Percentiles rank a stretch among this genome's conserved stretches.
These are phyloP conservation scores for Erysimum cheiri DNA, from an alignment of 441 rosid genomes.

Conservation along the genomic window DNA sequence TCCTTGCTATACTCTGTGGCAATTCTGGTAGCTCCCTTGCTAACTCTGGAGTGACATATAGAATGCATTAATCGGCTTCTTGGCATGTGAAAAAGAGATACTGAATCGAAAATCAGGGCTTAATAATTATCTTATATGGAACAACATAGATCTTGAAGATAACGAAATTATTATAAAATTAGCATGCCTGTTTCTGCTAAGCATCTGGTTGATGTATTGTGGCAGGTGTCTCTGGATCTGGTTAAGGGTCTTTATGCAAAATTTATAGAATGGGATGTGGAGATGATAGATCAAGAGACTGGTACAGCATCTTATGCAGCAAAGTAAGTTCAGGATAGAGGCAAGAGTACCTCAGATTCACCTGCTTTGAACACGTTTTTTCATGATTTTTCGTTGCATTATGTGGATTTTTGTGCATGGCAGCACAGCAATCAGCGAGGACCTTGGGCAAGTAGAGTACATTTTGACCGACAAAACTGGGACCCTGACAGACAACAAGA, in stretches of 20 bases:
- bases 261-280: conserved; percentile 96
- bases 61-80: neutral
- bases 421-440: conserved; percentile 99
- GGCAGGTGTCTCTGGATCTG: conserved; percentile 96
- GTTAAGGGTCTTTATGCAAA: conserved; percentile 98
- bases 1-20: conserved; percentile 6
- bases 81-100: conserved; percentile 23
- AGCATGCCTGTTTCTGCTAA: conserved; percentile 25
- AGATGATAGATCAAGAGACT: conserved; percentile 93
- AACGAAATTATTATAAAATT: neutral
- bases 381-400: conserved; percentile 35
- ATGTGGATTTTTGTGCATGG: conserved; percentile 56
- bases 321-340: conserved; percentile 68
- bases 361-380: conserved; percentile 8
- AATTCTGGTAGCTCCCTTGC: conserved; percentile 9
- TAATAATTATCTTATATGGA: conserved; percentile 1
- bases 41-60: conserved; percentile 6
- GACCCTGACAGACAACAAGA: conserved; percentile 94
- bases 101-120: neutral
- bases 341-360: conserved; percentile 28
- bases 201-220: conserved; percentile 27
- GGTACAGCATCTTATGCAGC: conserved; percentile 84
- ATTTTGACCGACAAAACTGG: conserved; percentile 99
- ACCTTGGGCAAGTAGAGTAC: conserved; percentile 99
- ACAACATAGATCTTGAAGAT: conserved; percentile 13